phyloP scores from a whole-genome alignment of 495 filamentous ascomycete genomes.

The Penicillium longicatenatum region DNA sequence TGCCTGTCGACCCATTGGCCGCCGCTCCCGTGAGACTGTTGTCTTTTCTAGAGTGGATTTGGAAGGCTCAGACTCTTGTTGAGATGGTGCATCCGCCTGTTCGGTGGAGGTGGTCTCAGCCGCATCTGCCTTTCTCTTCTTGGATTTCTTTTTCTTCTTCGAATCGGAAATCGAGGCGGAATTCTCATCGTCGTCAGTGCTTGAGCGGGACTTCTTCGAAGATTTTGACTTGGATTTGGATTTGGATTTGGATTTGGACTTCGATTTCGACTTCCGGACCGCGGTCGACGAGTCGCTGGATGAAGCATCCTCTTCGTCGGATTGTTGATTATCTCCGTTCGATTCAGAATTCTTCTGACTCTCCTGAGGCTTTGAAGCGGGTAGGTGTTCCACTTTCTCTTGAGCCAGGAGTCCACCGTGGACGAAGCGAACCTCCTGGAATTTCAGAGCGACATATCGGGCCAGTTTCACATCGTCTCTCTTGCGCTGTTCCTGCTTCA shows the following conservation, averaged over 20 bases:
- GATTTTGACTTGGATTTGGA: conserved; percentile 28
- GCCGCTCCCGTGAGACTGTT: conserved; percentile 42
- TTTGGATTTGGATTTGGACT: conserved; percentile 23
- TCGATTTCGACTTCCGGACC: conserved; percentile 18
- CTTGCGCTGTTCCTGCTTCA: conserved; percentile 64
- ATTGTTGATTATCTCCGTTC: conserved; percentile 8
- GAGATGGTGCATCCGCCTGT: background rate
- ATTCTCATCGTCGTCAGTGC: conserved; percentile 14
- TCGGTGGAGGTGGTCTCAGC: conserved; percentile 4
- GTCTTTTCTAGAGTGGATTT: background rate
- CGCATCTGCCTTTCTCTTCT: conserved; percentile 53
- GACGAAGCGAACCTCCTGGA: conserved; percentile 77
- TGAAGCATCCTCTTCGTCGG: conserved; percentile 11
- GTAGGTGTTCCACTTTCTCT: conserved; percentile 50
- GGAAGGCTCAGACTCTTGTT: background rate
- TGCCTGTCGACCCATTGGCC: conserved; percentile 57
- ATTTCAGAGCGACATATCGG: conserved; percentile 67
- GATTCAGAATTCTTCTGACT: conserved; percentile 27
- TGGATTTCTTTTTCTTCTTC: conserved; percentile 50
- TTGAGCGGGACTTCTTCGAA: conserved; percentile 25
- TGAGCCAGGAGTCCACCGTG: conserved; percentile 76
- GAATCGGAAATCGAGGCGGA: conserved; percentile 20
- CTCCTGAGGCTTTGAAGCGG: conserved; percentile 26
- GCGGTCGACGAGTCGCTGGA: conserved; percentile 6
- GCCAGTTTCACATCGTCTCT: conserved; percentile 64